These are phyloP conservation scores for Gastrolobium bilobum DNA, from an alignment of 306 rosid species.

Conservation along the genomic window DNA sequence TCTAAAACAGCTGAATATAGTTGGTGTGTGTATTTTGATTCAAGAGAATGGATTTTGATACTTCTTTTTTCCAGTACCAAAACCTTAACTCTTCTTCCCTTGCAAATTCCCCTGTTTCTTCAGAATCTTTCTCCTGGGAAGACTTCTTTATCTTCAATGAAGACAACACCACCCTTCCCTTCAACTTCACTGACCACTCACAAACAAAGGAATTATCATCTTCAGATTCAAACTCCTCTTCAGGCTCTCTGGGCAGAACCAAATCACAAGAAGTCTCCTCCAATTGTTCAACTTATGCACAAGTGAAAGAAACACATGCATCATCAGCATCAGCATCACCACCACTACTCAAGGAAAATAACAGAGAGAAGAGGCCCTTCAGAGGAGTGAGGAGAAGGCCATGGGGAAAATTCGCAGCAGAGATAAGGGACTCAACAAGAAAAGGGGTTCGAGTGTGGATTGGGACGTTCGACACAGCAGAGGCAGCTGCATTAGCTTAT, in stretches of 20 bases:
- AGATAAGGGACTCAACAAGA: slow-evolving; percentile 89
- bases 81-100: slow-evolving; percentile 12
- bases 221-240: slow-evolving; percentile 45
- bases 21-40: slow-evolving; percentile 20
- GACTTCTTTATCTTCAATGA: slow-evolving; percentile 50
- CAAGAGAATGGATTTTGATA: slow-evolving; percentile 53
- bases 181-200: slow-evolving; percentile 13
- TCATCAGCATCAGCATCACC: neutral
- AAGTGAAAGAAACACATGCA: neutral
- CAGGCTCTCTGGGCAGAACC: slow-evolving; percentile 21
- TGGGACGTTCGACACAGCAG: slow-evolving; percentile 90
- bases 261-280: slow-evolving; percentile 59
- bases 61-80: slow-evolving; percentile 43
- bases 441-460: slow-evolving; percentile 91
- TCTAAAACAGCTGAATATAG: slow-evolving; percentile 3
- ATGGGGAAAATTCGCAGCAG: slow-evolving; percentile 97
- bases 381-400: slow-evolving; percentile 92
- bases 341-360: neutral
- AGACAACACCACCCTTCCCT: slow-evolving; percentile 27
- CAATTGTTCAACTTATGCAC: neutral
- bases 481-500: slow-evolving; percentile 91
- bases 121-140: slow-evolving; percentile 44
- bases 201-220: slow-evolving; percentile 46
- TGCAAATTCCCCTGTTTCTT: slow-evolving; percentile 10
- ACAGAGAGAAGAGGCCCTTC: slow-evolving; percentile 45